Evolutionary conservation across 169 alveolate genomes (phyloP).

Genomic region (Cardiosporidium cionae): DNA sequence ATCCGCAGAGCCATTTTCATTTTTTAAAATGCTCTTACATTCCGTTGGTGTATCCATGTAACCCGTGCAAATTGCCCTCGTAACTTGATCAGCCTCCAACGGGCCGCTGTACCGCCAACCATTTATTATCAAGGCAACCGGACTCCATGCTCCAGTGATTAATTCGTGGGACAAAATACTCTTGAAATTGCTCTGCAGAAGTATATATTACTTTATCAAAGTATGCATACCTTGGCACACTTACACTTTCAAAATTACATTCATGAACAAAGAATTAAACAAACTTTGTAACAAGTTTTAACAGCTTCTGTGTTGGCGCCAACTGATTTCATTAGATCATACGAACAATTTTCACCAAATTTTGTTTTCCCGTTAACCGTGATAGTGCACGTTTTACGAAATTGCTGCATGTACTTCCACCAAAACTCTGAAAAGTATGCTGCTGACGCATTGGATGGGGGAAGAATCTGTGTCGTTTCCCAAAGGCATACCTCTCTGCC

Average conservation of each 20-base stretch:
- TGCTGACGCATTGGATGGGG: background rate
- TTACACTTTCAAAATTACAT: no score
- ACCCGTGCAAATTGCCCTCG: constrained; percentile 20
- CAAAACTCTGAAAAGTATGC: background rate
- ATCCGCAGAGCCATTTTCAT: background rate
- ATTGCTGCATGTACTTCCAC: constrained; percentile 6
- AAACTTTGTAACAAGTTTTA: constrained; percentile 5
- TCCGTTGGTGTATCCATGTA: background rate
- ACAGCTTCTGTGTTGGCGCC: background rate
- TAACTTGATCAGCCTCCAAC: constrained; percentile 11
- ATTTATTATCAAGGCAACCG: constrained; percentile 6
- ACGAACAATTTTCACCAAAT: constrained; percentile 11
- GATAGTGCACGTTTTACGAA: background rate
- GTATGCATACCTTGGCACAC: background rate
- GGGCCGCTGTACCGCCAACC: constrained; percentile 12
- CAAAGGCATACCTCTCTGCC: constrained; percentile 15
- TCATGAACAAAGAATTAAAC: no score
- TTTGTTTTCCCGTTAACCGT: background rate
- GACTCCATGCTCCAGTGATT: constrained; percentile 15
- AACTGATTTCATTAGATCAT: constrained; percentile 1
- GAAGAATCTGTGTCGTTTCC: constrained; percentile 1
- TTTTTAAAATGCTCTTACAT: background rate
- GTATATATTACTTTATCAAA: background rate
- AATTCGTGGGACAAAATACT: constrained; percentile 4
- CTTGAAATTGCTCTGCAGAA: background rate